Evolutionary conservation across 2,329 filamentous ascomycete species (phyloP).

Genomic region (Xylariales sp.): DNA sequence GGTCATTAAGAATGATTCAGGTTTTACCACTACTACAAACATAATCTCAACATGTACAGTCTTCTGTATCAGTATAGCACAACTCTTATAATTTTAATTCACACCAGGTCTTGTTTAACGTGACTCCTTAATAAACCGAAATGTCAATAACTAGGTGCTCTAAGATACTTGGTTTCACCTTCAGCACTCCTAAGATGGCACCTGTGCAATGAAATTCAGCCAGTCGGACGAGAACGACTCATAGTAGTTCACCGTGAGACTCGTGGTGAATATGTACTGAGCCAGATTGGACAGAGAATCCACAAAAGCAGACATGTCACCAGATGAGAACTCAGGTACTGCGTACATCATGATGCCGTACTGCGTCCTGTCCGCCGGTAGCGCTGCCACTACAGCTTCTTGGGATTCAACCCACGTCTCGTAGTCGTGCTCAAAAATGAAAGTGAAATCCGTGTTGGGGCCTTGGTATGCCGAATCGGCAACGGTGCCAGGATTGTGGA

Average conservation of each 20-base stretch:
- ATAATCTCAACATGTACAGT: no score
- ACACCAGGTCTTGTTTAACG: no score
- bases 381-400: neutral
- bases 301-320: neutral
- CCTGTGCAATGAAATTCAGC: neutral
- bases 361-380: neutral
- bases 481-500: neutral
- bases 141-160: no score
- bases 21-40: no score
- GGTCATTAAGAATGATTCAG: no score
- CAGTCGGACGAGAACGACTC: neutral
- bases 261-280: conserved; percentile 1
- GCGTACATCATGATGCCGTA: neutral
- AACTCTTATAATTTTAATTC: no score
- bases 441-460: neutral
- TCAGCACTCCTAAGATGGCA: no score
- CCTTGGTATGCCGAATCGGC: neutral
- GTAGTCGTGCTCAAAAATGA: conserved; percentile 1
- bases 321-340: neutral
- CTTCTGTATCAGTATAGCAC: no score
- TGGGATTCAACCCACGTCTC: neutral
- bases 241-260: neutral
- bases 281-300: neutral
- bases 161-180: no score
- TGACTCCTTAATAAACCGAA: no score